Percentiles rank a stretch among this genome's conserved stretches.
Evolutionary conservation across 2,329 filamentous ascomycete genomes (phyloP).

Genomic region (Monilinia laxa): DNA sequence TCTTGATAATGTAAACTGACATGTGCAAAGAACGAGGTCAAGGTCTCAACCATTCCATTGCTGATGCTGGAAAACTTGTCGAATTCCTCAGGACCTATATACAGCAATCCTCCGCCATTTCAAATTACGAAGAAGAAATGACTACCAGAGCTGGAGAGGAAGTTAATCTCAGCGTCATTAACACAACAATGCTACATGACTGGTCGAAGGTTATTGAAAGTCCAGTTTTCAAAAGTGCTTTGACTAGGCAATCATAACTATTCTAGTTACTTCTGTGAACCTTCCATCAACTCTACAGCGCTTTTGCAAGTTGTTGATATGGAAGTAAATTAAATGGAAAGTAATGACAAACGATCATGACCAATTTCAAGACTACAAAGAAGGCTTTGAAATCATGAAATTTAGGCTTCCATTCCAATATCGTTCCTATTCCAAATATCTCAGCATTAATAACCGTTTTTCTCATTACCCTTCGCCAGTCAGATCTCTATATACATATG

Average conservation of each 20-base stretch:
- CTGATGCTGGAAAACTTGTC: constrained; percentile 45
- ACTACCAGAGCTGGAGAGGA: constrained; percentile 47
- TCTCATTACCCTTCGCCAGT: neutral
- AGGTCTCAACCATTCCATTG: constrained; percentile 50
- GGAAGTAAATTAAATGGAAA: neutral
- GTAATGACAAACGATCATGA: neutral
- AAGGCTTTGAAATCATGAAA: neutral
- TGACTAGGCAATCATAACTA: constrained; percentile 17
- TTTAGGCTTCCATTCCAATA: neutral
- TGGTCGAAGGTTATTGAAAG: constrained; percentile 40
- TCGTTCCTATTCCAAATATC: neutral
- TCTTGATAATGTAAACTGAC: constrained; percentile 12
- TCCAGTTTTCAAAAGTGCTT: constrained; percentile 33
- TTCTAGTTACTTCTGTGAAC: neutral
- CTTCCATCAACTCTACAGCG: neutral
- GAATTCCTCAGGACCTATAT: constrained; percentile 20
- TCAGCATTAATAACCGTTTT: too few relatives aligned
- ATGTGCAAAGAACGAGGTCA: constrained; percentile 48
- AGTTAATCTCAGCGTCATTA: constrained; percentile 45
- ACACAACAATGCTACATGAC: constrained; percentile 49
- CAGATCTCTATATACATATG: neutral
- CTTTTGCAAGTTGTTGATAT: neutral
- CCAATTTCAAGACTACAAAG: too few relatives aligned
- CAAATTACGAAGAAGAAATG: constrained; percentile 48
- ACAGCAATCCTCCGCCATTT: constrained; percentile 40